phyloP scores from a whole-genome alignment of 768 basidiomycete genomes.

The Arthromyces matolae region DNA sequence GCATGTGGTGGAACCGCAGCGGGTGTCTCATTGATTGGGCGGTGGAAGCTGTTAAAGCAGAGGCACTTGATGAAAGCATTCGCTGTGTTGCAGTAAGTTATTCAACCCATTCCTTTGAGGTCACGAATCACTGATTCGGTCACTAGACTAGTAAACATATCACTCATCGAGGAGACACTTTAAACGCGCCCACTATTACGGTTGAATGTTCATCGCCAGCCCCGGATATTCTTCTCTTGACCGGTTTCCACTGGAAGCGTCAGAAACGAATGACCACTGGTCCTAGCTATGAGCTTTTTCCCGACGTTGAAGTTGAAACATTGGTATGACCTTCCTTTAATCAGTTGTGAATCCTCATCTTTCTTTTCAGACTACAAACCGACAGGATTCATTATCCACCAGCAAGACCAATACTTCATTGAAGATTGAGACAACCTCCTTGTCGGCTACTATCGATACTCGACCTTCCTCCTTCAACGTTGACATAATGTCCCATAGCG shows the following conservation, averaged over 20 bases:
- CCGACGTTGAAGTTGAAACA: conserved; percentile 19
- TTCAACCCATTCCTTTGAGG: background rate
- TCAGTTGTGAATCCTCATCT: no score
- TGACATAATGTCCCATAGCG: conserved; percentile 23
- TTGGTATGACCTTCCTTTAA: conserved; percentile 12
- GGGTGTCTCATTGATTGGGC: conserved; percentile 29
- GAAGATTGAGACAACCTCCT: conserved; percentile 18
- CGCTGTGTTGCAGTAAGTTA: conserved; percentile 26
- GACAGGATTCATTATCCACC: conserved; percentile 17
- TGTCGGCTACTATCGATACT: conserved; percentile 27
- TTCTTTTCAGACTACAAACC: conserved; percentile 7
- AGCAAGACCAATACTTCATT: conserved; percentile 21
- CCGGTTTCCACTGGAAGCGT: conserved; percentile 29
- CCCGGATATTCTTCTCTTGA: conserved; percentile 29
- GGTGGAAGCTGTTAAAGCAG: conserved; percentile 24
- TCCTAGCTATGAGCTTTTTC: conserved; percentile 29
- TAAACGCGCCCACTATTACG: conserved; percentile 30
- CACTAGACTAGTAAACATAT: conserved; percentile 26
- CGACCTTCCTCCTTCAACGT: conserved; percentile 26
- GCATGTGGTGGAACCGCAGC: conserved; percentile 28
- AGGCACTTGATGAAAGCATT: conserved; percentile 20
- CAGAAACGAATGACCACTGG: conserved; percentile 18
- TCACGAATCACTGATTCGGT: background rate
- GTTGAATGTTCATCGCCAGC: conserved; percentile 28
- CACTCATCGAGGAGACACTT: conserved; percentile 30